These are phyloP conservation scores for Pleodorina starrii DNA, from an alignment of 139 green algal species.

Conservation along the genomic window DNA sequence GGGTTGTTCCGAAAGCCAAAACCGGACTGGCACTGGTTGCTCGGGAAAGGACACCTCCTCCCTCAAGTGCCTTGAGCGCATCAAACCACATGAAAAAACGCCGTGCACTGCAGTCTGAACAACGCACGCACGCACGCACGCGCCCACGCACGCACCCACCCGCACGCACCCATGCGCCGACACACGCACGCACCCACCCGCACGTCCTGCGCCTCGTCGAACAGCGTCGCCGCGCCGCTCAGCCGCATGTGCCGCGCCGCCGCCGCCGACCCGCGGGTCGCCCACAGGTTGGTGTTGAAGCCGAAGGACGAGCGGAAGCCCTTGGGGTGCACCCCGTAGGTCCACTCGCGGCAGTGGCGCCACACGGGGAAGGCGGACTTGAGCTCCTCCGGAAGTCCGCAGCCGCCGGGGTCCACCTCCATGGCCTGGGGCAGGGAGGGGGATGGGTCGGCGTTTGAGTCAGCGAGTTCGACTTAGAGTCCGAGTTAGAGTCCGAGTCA, in stretches of 20 bases:
- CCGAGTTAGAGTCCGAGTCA: too few relatives aligned
- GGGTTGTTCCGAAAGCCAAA: too few relatives aligned
- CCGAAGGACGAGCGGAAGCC: constrained; percentile 68
- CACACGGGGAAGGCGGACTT: background rate
- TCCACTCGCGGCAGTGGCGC: constrained; percentile 44
- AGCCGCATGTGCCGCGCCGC: constrained; percentile 24
- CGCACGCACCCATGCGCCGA: background rate
- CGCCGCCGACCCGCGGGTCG: background rate
- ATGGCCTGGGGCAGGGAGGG: constrained; percentile 38
- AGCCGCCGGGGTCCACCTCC: constrained; percentile 39
- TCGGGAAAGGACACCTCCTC: too few relatives aligned
- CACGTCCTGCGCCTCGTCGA: constrained; percentile 43
- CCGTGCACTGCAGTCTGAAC: too few relatives aligned
- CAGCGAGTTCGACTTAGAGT: too few relatives aligned
- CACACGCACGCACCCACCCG: background rate
- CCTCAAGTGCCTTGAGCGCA: too few relatives aligned
- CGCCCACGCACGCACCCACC: background rate
- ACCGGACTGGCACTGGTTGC: too few relatives aligned
- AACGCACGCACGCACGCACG: background rate
- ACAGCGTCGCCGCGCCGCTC: constrained; percentile 11
- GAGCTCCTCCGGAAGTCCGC: constrained; percentile 27
- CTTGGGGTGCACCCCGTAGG: constrained; percentile 45
- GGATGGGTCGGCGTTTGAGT: too few relatives aligned
- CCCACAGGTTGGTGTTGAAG: constrained; percentile 80
- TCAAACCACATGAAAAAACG: too few relatives aligned